Percentiles rank a stretch among this genome's conserved stretches.
Evolutionary conservation across 176 grass and related monocot genomes (phyloP).

Genomic region (Aegilops sharonensis): DNA sequence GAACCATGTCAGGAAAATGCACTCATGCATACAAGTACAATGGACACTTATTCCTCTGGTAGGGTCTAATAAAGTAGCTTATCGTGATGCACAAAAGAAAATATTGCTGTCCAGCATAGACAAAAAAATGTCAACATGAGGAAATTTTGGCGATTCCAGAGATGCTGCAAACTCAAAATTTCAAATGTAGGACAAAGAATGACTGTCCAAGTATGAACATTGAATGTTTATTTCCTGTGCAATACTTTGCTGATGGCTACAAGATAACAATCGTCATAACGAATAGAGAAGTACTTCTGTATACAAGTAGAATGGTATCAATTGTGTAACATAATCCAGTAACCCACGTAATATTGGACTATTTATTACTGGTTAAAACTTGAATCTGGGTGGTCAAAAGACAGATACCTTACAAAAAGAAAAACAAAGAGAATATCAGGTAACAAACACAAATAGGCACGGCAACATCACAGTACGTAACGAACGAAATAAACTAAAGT

Average conservation of each 20-base stretch:
- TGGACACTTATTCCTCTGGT: not conserved
- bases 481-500: not conserved
- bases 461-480: not conserved
- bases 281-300: not conserved
- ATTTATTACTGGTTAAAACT: not conserved
- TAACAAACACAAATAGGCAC: not conserved
- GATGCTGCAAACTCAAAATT: not conserved
- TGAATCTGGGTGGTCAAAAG: not conserved
- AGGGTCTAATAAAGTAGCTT: not conserved
- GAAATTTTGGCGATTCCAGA: not conserved
- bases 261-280: not conserved
- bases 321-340: not conserved
- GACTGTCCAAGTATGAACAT: not conserved
- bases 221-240: not conserved
- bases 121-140: not conserved
- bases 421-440: not conserved
- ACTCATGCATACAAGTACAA: not conserved
- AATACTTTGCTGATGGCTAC: not conserved
- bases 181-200: not conserved
- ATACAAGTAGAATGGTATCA: not conserved
- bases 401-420: not conserved
- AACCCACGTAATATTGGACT: not conserved
- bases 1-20: constrained; percentile 7
- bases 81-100: not conserved
- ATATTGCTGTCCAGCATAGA: not conserved